These are phyloP conservation scores for Kalanchoe fedtschenkoi DNA, from an alignment of 164 flowering plant species.

Conservation along the genomic window DNA sequence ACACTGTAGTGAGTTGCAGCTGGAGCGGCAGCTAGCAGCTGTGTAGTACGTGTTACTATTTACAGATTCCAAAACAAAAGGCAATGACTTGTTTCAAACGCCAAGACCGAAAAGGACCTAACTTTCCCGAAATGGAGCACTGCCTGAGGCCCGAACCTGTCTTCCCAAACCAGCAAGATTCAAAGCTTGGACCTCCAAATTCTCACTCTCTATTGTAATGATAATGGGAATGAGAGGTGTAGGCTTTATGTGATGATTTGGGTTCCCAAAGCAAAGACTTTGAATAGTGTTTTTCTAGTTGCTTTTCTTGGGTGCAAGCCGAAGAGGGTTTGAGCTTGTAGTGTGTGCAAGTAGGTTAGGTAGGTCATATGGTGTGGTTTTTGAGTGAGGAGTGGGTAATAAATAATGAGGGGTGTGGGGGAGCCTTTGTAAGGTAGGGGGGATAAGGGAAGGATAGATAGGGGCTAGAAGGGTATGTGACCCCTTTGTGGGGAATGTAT, in stretches of 20 bases:
- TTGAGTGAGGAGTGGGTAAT: neutral
- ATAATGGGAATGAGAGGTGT: neutral
- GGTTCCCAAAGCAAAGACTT: slow-evolving; percentile 7
- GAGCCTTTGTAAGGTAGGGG: neutral
- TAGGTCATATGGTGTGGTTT: too few relatives aligned
- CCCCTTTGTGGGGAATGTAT: slow-evolving; percentile 2
- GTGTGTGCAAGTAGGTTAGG: too few relatives aligned
- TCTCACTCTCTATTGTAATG: neutral
- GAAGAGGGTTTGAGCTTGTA: too few relatives aligned
- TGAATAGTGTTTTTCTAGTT: neutral
- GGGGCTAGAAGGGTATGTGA: neutral
- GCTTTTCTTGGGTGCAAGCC: too few relatives aligned
- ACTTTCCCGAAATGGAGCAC: neutral
- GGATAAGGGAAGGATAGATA: neutral
- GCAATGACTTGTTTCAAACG: neutral
- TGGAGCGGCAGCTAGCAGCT: too few relatives aligned
- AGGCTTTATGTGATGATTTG: slow-evolving; percentile 1
- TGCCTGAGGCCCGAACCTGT: neutral
- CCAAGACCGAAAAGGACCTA: neutral
- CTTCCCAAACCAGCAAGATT: slow-evolving; percentile 1
- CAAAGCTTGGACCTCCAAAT: neutral
- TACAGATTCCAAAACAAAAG: neutral
- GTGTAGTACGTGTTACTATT: too few relatives aligned
- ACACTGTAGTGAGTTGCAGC: neutral
- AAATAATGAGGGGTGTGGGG: neutral